These are phyloP conservation scores for Macrophomina pseudophaseolina DNA, from an alignment of 2,329 filamentous ascomycete species.

Conservation along the genomic window DNA sequence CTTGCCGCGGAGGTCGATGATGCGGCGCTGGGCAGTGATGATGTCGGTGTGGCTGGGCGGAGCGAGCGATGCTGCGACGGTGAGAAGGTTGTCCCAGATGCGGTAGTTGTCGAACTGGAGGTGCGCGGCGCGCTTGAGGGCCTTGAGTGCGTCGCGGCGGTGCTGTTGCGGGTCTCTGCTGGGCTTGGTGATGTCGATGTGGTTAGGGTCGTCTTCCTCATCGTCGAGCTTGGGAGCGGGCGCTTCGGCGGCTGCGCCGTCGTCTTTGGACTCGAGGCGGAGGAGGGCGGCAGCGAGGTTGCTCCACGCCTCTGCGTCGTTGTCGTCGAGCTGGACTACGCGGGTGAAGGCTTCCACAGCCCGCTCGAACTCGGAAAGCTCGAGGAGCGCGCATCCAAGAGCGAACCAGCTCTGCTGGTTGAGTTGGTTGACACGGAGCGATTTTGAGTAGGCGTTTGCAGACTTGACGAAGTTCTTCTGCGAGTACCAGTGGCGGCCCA, in stretches of 20 bases:
- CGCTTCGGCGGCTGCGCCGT: constrained; percentile 25
- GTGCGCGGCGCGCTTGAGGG: constrained; percentile 84
- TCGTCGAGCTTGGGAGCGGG: constrained; percentile 39
- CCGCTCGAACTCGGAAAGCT: constrained; percentile 75
- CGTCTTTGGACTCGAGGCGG: constrained; percentile 65
- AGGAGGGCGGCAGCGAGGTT: constrained; percentile 87
- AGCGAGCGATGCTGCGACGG: constrained; percentile 76
- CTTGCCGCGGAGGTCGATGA: constrained; percentile 73
- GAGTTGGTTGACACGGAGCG: constrained; percentile 78
- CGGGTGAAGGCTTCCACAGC: constrained; percentile 84
- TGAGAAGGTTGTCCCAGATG: constrained; percentile 97
- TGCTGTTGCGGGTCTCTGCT: constrained; percentile 62
- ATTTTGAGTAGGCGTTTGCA: constrained; percentile 76
- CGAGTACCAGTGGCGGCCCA: constrained; percentile 78
- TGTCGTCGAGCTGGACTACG: constrained; percentile 82
- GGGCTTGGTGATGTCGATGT: constrained; percentile 29
- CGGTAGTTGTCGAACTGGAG: constrained; percentile 86
- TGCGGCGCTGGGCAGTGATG: constrained; percentile 72
- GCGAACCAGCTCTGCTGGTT: constrained; percentile 88
- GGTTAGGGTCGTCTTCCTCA: constrained; percentile 37
- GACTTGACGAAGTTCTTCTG: constrained; percentile 71
- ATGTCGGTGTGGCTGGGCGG: constrained; percentile 79
- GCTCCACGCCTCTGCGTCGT: constrained; percentile 91
- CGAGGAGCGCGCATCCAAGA: constrained; percentile 84
- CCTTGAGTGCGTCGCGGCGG: constrained; percentile 75